phyloP scores from a whole-genome alignment of 805 yeast genomes.

The Yarrowia divulgata region DNA sequence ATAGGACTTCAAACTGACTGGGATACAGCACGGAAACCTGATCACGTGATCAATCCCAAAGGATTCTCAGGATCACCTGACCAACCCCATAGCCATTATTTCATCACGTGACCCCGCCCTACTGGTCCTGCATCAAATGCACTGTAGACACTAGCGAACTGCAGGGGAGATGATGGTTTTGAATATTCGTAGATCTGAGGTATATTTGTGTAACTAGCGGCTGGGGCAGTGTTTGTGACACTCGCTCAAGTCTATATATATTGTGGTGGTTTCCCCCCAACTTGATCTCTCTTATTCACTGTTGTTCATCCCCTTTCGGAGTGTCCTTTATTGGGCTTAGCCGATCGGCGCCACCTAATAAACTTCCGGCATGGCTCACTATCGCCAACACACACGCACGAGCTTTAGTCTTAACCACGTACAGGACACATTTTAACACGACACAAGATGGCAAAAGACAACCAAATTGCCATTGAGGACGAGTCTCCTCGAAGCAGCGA shows the following conservation, averaged over 20 bases:
- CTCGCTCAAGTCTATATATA: background rate
- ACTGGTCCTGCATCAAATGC: slow-evolving; percentile 8
- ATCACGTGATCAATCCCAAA: background rate
- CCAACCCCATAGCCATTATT: too few relatives aligned
- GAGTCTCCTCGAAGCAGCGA: slow-evolving; percentile 30
- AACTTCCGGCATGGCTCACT: background rate
- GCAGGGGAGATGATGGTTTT: slow-evolving; percentile 8
- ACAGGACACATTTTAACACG: background rate
- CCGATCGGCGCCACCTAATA: slow-evolving; percentile 1
- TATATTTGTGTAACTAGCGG: background rate
- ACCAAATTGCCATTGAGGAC: slow-evolving; percentile 31
- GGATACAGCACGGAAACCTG: too few relatives aligned
- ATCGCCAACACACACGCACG: background rate
- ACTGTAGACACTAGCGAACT: slow-evolving; percentile 15
- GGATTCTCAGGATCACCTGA: too few relatives aligned
- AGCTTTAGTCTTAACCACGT: background rate
- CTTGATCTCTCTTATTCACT: too few relatives aligned
- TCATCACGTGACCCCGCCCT: background rate
- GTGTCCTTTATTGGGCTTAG: too few relatives aligned
- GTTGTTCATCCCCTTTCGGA: background rate
- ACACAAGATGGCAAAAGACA: slow-evolving; percentile 9
- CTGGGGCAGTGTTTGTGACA: background rate
- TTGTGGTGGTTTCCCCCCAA: background rate
- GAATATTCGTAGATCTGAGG: background rate
- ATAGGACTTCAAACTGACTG: too few relatives aligned